Conservation (phyloP, 192 early-diverging fungal species). For the Oehlia diaphana region DNA sequence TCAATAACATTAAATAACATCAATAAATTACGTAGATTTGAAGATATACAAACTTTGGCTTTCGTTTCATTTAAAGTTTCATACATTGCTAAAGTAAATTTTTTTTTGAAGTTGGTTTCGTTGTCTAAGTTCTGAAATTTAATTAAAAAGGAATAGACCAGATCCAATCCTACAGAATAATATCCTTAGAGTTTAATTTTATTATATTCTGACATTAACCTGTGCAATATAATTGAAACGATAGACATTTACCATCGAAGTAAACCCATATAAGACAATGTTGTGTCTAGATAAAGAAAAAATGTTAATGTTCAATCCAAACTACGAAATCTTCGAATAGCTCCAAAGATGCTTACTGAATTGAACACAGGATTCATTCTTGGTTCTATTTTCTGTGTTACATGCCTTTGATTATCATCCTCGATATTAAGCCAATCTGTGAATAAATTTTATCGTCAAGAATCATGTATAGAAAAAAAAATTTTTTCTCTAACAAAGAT, state of each 20-base stretch:
- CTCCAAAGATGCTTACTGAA: slow-evolving; percentile 23
- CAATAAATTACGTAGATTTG: neutral
- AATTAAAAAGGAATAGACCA: slow-evolving; percentile 77
- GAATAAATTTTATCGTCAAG: slow-evolving; percentile 16
- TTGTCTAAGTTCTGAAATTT: slow-evolving; percentile 54
- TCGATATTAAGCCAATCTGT: slow-evolving; percentile 59
- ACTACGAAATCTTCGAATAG: neutral
- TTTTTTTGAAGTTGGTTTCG: slow-evolving; percentile 61
- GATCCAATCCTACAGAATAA: slow-evolving; percentile 4
- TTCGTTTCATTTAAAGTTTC: slow-evolving; percentile 51
- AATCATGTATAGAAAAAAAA: neutral
- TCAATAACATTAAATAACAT: neutral
- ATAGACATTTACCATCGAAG: slow-evolving; percentile 47
- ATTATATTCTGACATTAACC: neutral
- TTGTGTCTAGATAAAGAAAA: neutral
- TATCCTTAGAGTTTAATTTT: neutral
- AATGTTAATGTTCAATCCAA: no score
- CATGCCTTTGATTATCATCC: slow-evolving; percentile 43
- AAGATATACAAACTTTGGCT: neutral
- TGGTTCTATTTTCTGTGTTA: slow-evolving; percentile 64
- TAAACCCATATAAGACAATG: slow-evolving; percentile 83
- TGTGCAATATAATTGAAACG: neutral
- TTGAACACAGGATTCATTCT: slow-evolving; percentile 81
- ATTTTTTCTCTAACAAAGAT: neutral
- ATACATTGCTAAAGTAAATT: slow-evolving; percentile 73